phyloP scores from a whole-genome alignment of 1,139 yeast species.

The Zygosaccharomyces sapae region DNA sequence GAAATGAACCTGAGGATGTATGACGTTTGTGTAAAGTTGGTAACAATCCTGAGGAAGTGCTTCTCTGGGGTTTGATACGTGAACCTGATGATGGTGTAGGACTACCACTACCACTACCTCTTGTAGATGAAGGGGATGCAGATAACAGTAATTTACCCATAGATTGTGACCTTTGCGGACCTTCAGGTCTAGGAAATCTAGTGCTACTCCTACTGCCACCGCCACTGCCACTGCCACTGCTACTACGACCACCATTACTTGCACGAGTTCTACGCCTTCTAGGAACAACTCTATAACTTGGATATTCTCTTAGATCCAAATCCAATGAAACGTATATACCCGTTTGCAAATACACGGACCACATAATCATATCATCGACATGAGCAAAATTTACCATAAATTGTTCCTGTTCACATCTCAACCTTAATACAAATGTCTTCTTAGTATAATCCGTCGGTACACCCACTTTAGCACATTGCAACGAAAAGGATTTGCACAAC shows the following conservation, averaged over 20 bases:
- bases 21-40: constrained; percentile 4
- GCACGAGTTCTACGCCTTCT: constrained; percentile 51
- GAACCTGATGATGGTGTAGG: constrained; percentile 1
- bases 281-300: constrained; percentile 70
- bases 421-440: constrained; percentile 46
- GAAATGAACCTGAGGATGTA: not conserved
- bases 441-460: constrained; percentile 59
- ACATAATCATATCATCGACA: constrained; percentile 56
- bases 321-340: constrained; percentile 68
- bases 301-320: constrained; percentile 53
- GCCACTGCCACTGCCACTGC: constrained; percentile 20
- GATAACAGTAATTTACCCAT: constrained; percentile 2
- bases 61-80: constrained; percentile 7
- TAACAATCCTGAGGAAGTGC: constrained; percentile 16
- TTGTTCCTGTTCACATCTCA: constrained; percentile 68
- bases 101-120: not conserved
- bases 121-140: constrained; percentile 5
- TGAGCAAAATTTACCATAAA: constrained; percentile 53
- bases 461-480: constrained; percentile 68
- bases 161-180: constrained; percentile 22
- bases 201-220: constrained; percentile 19
- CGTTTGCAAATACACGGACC: constrained; percentile 56
- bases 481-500: constrained; percentile 54
- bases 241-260: constrained; percentile 20
- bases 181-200: constrained; percentile 3